Evolutionary conservation across 2,329 filamentous ascomycete genomes (phyloP), one percentile per base, ranked within the genome.

Genomic region (Blastomyces emzantsi): DNA sequence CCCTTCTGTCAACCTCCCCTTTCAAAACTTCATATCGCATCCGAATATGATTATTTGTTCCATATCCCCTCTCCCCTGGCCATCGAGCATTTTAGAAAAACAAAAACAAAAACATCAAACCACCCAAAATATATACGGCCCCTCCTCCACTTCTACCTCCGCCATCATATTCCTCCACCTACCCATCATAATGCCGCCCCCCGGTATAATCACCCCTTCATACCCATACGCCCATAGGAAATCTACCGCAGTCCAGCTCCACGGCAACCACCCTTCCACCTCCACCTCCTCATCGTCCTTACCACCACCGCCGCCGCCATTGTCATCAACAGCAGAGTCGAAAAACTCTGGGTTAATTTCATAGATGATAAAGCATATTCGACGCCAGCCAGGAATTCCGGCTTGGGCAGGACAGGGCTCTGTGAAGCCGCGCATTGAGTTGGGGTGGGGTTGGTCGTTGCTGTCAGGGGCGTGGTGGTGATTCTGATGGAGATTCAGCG

Each of bases 121-220:
- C 22, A 13, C 47, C 45, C 30, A 61, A 52, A 61, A 61, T 62
- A 57, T 54, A 61, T 33, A 41, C 57, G 57, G 56, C 25, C 57
- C 57, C 25, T 28, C 43, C 22, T 70, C 69, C 36, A 66, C 41
- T 9, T 51, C 47, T 5, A 2, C 47, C 47, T 51, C 47, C n/a
- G 9, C 47, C 36, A 47, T 13, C 64, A 74, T 51, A 62, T 75
- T 70, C 17, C 71, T 28, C 81, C 82, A 86, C 33, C 78, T 72
- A 13, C 81, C 81, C 60, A 82, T 61, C 70, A 82, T 79, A 49
- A 81, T 75, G 33, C 75, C 74, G 1, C 76, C 76, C 4, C 80
- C 79, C 2, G 80, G 81, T 4, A 81, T 64, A 15, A 83, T 71
- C 28, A 77, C 70, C 0, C 78, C 80, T 68, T 83, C 80, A 63